phyloP scores from a whole-genome alignment of 2,329 filamentous ascomycete genomes.

The Aspergillus pseudonomiae region DNA sequence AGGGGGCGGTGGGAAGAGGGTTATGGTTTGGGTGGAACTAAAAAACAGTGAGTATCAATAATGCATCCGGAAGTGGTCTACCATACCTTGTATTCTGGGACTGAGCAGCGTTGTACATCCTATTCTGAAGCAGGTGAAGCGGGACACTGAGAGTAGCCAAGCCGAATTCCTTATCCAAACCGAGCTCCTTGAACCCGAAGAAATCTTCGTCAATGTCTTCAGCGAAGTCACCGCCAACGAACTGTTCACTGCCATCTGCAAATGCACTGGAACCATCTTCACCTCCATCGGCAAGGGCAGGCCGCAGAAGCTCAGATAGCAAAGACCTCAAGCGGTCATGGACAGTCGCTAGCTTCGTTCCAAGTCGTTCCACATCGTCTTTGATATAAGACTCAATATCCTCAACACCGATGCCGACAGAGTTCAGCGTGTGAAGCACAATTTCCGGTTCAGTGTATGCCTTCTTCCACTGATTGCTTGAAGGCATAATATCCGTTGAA shows the following conservation, averaged over 20 bases:
- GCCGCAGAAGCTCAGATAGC: slow-evolving; percentile 88
- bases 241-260: slow-evolving; percentile 95
- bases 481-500: slow-evolving; percentile 42
- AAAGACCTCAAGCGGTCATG: slow-evolving; percentile 95
- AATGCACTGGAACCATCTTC: slow-evolving; percentile 88
- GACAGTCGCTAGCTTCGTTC: slow-evolving; percentile 75
- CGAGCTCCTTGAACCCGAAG: slow-evolving; percentile 96
- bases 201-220: slow-evolving; percentile 98
- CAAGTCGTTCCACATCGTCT: slow-evolving; percentile 88
- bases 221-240: slow-evolving; percentile 93
- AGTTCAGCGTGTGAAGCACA: slow-evolving; percentile 79
- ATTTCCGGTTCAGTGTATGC: slow-evolving; percentile 83
- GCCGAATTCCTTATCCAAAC: slow-evolving; percentile 87
- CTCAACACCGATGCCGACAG: slow-evolving; percentile 81
- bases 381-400: slow-evolving; percentile 82
- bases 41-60: slow-evolving; percentile 13
- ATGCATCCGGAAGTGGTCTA: neutral
- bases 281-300: slow-evolving; percentile 78
- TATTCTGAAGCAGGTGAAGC: slow-evolving; percentile 87
- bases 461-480: slow-evolving; percentile 57
- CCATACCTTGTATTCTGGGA: slow-evolving; percentile 67
- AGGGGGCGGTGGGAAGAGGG: slow-evolving; percentile 64
- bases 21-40: slow-evolving; percentile 53
- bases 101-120: slow-evolving; percentile 83
- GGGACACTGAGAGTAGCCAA: slow-evolving; percentile 87